Conservation (phyloP, 2,329 filamentous ascomycete genomes). For the Alternaria infectoria region DNA sequence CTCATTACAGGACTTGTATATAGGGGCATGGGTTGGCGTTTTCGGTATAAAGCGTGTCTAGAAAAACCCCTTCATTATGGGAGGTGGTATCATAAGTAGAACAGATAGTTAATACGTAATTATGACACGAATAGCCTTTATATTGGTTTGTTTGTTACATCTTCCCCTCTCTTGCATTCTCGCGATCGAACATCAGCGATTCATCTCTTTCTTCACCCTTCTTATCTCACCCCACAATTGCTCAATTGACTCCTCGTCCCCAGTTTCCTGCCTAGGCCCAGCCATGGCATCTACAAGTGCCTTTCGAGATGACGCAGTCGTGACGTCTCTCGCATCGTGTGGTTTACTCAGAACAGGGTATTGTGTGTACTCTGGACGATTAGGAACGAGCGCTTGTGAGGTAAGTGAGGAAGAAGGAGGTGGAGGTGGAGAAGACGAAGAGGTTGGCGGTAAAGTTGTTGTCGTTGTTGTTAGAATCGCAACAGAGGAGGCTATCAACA, state of each 20-base stretch:
- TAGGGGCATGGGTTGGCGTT: background rate
- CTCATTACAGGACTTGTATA: background rate
- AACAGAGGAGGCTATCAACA: background rate
- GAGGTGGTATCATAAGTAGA: background rate
- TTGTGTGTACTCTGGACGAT: background rate
- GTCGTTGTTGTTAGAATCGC: background rate
- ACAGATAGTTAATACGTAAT: slow-evolving; percentile 1
- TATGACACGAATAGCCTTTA: background rate
- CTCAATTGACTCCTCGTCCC: background rate
- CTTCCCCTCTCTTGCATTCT: background rate
- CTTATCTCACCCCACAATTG: background rate
- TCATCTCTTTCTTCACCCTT: background rate
- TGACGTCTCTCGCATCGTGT: background rate
- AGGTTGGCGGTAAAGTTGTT: background rate
- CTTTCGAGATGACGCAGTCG: background rate
- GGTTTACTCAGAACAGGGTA: background rate
- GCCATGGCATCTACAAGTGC: background rate
- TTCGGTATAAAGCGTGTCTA: background rate
- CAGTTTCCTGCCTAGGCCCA: background rate
- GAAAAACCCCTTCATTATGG: background rate
- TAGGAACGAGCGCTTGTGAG: background rate
- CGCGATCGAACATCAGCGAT: background rate
- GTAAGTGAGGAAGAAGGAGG: too few species aligned
- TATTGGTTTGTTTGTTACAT: background rate
- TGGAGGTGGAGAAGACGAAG: background rate